Base-by-base conservation (phyloP, 305 asterid species). In the Rubia peregrina region DNA sequence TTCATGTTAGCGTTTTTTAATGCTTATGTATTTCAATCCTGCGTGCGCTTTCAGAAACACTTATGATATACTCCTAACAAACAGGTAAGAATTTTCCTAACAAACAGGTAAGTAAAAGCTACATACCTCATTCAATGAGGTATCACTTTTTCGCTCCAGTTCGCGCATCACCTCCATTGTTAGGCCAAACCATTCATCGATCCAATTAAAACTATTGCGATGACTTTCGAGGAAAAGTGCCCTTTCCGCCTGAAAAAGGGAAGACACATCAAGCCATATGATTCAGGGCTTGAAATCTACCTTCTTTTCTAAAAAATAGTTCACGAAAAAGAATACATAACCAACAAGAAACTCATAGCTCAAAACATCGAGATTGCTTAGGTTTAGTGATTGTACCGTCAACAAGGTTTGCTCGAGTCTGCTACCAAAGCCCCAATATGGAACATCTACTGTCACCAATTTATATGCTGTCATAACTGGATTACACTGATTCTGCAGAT, bases 401-500 rank as follows among this genome's bases (percentile, higher is more conserved):
- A 88, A 68, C 69, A 92, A 75, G 78, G 97, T 88, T 76, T 84
- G 90, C 84, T 92, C 97, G 7, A 88, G 86, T 80, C 72, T 85
- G 73, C 86, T 83, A 14, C 98, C 97, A 63, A 87, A 92, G 62
- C 97, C 98, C 96, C 96, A 92, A 72, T 87, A 92, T 16, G 96
- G 98, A 61, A 73, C 95, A 74, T 92, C 93, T 74, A 92, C 56
- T 6, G 95, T 92, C 73, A 92, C 97, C 88, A 92, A 87, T 67
- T 92, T 92, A 89, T 90, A 90, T 42, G 96, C 93, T 49, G 98
- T 92, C 89, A 89, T 85, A 66, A 92, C 88, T 41, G 98, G 98
- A 71, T 79, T 67, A 66, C 96, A 87, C n/a, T 43, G 77, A 43
- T 79, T 95, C 98, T 92, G 89, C 75, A 79, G 51, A 66, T 53